A percentile compares a stretch with the other conserved stretches of the same genome.
phyloP scores from a whole-genome alignment of 441 rosid species.

The Erysimum cheiri region DNA sequence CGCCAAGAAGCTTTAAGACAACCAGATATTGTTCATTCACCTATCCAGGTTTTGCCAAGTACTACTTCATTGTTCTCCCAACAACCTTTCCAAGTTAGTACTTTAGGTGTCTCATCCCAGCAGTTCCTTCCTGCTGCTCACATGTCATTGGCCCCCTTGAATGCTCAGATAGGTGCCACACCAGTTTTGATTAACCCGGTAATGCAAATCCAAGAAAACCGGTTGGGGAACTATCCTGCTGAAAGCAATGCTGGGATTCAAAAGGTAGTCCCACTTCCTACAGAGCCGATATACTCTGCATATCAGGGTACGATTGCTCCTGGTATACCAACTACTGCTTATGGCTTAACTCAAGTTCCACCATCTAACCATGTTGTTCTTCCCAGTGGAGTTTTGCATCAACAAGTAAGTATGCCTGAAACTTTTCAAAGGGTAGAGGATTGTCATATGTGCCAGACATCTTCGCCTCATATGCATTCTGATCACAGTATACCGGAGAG shows the following conservation, averaged over 20 bases:
- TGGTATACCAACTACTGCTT: background rate
- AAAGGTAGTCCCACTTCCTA: background rate
- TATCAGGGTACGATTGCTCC: background rate
- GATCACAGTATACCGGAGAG: background rate
- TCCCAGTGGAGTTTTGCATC: background rate
- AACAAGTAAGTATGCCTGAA: background rate
- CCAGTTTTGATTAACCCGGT: constrained; percentile 4
- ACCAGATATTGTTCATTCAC: constrained; percentile 6
- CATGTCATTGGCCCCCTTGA: background rate
- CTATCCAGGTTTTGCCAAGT: background rate
- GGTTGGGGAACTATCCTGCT: background rate
- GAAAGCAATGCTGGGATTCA: background rate
- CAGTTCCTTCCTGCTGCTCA: constrained; percentile 4
- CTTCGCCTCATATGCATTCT: constrained; percentile 15
- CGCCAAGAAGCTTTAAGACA: background rate
- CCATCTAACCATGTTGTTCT: background rate
- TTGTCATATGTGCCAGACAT: constrained; percentile 13
- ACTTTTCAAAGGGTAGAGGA: background rate
- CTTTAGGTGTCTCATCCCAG: background rate
- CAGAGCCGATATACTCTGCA: background rate
- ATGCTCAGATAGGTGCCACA: background rate
- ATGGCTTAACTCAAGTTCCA: background rate
- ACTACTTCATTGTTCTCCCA: constrained; percentile 8
- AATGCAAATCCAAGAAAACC: background rate
- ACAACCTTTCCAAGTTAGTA: constrained; percentile 2